Base-by-base conservation (phyloP, 257 asterid species). In the Fraxinus anomala region DNA sequence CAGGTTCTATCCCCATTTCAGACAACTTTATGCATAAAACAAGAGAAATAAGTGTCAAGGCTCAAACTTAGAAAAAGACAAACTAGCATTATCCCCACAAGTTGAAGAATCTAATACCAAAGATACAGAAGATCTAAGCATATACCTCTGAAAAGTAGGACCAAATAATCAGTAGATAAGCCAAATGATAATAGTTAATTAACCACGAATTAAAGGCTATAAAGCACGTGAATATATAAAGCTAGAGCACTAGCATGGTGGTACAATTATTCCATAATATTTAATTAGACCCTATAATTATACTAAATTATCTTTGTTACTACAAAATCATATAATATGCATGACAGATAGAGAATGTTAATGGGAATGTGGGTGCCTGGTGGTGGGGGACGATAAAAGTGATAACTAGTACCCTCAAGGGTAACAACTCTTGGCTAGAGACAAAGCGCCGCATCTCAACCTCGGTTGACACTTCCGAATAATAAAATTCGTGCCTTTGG, bases 21-120 rank as follows among this genome's bases (percentile, higher is more conserved):
- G 5, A 34, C 37, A 34, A 34, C 37, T 7, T 34, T 34, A 5
- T 34, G 37, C 37, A 34, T 34, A 34, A 34, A 34, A 34, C 33
- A 30, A 30, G 33, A n/a, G 12, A 19, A 56, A 56, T 14, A 3
- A 12, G n/a, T 61, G 33, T 6, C 4, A 56, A 5, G 65, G 4
- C 24, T 21, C 67, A 6, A 61, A 61, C 68, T 3, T 61, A 11
- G 24, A 24, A 61, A 61, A 61, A 10, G 31, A 24, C 68, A 61
- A 61, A 61, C 7, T 61, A 21, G 68, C 30, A 24, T 61, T 24
- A 61, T 61, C 77, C 85, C 67, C 72, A 30, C 83, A 54, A 68
- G 37, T 73, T 71, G 85, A 81, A 75, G 85, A 75, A 84, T 84
- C 85, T 31, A 84, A 81, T 72, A 30, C 87, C 81, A 73, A 75